Percentiles rank a stretch among this genome's conserved stretches.
phyloP scores from a whole-genome alignment of 225 moss, liverwort and hornwort genomes.

The Takakia lepidozioides region DNA sequence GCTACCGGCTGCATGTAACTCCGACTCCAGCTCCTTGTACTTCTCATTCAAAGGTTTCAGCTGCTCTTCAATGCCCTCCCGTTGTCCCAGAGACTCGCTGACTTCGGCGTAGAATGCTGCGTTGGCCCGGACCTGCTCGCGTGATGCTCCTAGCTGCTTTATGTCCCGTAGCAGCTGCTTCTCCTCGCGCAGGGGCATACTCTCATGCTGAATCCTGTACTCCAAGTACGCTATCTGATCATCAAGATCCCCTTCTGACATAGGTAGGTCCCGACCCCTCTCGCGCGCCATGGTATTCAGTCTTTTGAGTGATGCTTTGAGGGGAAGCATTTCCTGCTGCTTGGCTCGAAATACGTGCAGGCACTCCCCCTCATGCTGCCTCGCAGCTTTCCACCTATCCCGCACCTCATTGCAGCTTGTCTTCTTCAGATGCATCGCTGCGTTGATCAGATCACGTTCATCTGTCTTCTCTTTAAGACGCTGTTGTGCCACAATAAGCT shows the following conservation, averaged over 20 bases:
- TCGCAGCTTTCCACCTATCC: constrained; percentile 45
- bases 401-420: constrained; percentile 42
- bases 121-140: constrained; percentile 61
- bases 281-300: constrained; percentile 45
- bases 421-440: constrained; percentile 40
- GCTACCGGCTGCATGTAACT: constrained; percentile 26
- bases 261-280: constrained; percentile 44
- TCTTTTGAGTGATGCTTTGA: constrained; percentile 29
- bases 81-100: constrained; percentile 41
- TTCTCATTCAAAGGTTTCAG: constrained; percentile 44
- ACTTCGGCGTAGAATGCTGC: constrained; percentile 42
- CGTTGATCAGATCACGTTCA: constrained; percentile 36
- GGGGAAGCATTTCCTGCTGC: constrained; percentile 36
- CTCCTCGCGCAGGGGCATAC: constrained; percentile 70
- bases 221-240: constrained; percentile 49
- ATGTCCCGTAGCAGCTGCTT: constrained; percentile 74
- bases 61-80: constrained; percentile 58
- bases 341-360: constrained; percentile 23
- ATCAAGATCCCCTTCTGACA: constrained; percentile 58
- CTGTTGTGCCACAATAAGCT: constrained; percentile 44
- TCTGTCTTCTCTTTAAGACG: constrained; percentile 52
- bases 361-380: constrained; percentile 43
- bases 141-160: constrained; percentile 48
- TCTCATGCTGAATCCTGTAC: constrained; percentile 81
- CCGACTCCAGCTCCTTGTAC: constrained; percentile 22